Percentiles rank a stretch among this genome's conserved stretches.
phyloP scores from a whole-genome alignment of 2,329 filamentous ascomycete genomes.

The Lasiodiplodia theobromae region DNA sequence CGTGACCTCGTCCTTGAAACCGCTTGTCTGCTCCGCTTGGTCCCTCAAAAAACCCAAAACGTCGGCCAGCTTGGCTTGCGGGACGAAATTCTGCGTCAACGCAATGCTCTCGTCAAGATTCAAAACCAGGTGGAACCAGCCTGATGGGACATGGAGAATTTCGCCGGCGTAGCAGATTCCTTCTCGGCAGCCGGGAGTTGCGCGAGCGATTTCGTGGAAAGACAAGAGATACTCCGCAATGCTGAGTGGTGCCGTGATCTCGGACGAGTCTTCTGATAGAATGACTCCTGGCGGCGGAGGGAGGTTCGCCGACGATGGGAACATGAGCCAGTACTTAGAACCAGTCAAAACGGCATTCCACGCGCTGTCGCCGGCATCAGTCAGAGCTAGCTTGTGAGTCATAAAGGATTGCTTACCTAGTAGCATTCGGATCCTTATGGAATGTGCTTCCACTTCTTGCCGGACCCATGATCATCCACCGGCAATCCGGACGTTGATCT shows the following conservation, averaged over 20 bases:
- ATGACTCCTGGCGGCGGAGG: conserved; percentile 86
- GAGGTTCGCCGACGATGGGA: conserved; percentile 70
- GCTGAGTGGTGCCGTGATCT: conserved; percentile 91
- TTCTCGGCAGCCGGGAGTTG: conserved; percentile 78
- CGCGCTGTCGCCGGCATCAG: conserved; percentile 67
- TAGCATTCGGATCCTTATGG: conserved; percentile 80
- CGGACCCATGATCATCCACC: conserved; percentile 93
- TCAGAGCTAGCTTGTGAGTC: background rate
- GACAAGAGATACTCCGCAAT: conserved; percentile 96
- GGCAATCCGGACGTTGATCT: conserved; percentile 79
- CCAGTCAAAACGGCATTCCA: conserved; percentile 95
- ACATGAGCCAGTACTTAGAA: conserved; percentile 99
- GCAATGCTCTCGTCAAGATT: conserved; percentile 87
- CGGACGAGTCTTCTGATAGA: conserved; percentile 86
- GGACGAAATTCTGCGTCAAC: conserved; percentile 95
- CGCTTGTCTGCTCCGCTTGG: conserved; percentile 84
- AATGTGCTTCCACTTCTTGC: conserved; percentile 90
- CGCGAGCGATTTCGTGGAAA: conserved; percentile 84
- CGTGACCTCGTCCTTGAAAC: conserved; percentile 78
- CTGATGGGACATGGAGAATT: conserved; percentile 88
- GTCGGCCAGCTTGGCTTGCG: conserved; percentile 72
- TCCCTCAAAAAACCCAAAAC: conserved; percentile 83
- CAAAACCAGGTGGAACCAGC: conserved; percentile 97
- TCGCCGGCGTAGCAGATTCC: conserved; percentile 86
- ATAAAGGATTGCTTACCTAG: conserved; percentile 38